Evolutionary conservation across 345 rosid genomes (phyloP), one percentile per base, ranked within the genome.

Genomic region (Melastoma malabathricum): DNA sequence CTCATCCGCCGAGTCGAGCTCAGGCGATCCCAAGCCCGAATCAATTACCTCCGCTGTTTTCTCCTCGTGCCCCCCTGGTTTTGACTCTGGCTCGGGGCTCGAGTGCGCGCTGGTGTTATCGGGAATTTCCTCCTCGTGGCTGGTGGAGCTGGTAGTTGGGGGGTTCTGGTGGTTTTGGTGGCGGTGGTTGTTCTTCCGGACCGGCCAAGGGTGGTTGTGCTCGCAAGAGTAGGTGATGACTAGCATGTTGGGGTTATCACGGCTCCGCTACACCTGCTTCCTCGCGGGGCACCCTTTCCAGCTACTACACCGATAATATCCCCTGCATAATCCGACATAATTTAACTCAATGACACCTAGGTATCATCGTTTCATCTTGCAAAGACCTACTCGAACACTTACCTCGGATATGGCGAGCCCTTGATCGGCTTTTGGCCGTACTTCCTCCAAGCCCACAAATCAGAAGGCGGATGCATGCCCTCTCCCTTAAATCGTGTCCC

Each of bases 401-500:
- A 81, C 94, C 94, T 82, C 16, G 98, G 98, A 64, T 82, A 92
- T 18, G 92, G 92, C 14, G 98, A 84, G 29, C 98, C 98, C 61
- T 92, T 92, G 80, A 92, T 87, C 63, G 98, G 98, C 62, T 92
- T 92, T 55, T 92, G 98, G 43, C 98, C 98, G 60, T 92, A 92
- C 60, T 92, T 92, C 59, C 98, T 64, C 98, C 98, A 92, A 0
- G 98, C 95, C 97, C 97, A 92, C 13, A 95, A 92, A 70, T 92
- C 98, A 0, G 97, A 70, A 47, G 97, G 98, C 44, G 97, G 98
- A 12, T 90, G 80, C 31, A 84, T 73, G 44, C 74, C 64, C 53
- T 87, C 97, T 0, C 97, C 90, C 63, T 81, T 92, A 50, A 75
- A 64, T 52, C 94, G 57, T 10, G 86, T 58, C 22, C 90, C 90